Evolutionary conservation across 2,329 filamentous ascomycete species (phyloP).

Genomic region (Penicillium sclerotigenum): DNA sequence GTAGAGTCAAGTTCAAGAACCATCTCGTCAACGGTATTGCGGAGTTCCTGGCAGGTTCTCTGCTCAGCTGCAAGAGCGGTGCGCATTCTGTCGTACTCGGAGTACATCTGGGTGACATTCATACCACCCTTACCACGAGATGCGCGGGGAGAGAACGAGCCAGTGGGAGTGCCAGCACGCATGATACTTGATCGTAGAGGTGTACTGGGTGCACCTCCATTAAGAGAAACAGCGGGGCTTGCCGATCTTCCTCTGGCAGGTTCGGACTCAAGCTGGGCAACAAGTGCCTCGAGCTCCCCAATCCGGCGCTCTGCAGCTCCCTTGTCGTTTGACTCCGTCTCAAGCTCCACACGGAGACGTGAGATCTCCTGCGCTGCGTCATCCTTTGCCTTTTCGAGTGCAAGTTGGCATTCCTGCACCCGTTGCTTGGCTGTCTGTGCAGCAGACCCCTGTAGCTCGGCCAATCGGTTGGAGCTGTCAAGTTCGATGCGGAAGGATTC

Average conservation of each 20-base stretch:
- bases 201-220: constrained; percentile 49
- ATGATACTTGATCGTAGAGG: constrained; percentile 42
- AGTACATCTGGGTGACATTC: constrained; percentile 62
- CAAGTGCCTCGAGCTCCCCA: constrained; percentile 61
- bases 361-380: constrained; percentile 60
- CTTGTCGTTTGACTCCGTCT: constrained; percentile 58
- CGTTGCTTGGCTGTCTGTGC: constrained; percentile 59
- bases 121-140: constrained; percentile 54
- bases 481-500: constrained; percentile 85
- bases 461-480: constrained; percentile 74
- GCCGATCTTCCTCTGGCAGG: constrained; percentile 47
- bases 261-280: constrained; percentile 60
- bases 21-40: constrained; percentile 77
- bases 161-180: constrained; percentile 44
- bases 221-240: constrained; percentile 53
- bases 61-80: constrained; percentile 72
- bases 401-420: constrained; percentile 55
- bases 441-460: constrained; percentile 64
- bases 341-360: constrained; percentile 51
- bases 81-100: constrained; percentile 59
- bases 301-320: constrained; percentile 61
- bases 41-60: constrained; percentile 69
- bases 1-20: constrained; percentile 79
- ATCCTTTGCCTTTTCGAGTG: constrained; percentile 59
- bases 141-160: constrained; percentile 53